Base-by-base conservation (phyloP, 768 basidiomycete genomes). In the Collybia sp. region DNA sequence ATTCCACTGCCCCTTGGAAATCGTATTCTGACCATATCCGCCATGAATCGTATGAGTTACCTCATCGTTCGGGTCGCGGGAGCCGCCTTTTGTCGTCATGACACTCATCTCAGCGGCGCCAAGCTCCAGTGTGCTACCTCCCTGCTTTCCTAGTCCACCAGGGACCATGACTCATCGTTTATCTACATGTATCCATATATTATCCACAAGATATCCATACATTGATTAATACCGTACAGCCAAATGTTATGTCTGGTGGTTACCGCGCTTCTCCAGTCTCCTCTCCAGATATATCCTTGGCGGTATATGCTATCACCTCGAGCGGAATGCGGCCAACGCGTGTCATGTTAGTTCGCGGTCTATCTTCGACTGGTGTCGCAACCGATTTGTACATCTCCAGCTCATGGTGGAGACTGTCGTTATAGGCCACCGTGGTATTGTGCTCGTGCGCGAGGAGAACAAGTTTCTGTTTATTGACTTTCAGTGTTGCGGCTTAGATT, bases 371-470 rank as follows among this genome's bases (percentile, higher is more conserved):
- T 0, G 76, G 73, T 12, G 79, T 66, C 54, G 68, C 63, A 25
- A 79, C 73, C 12, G 82, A 82, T 48, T 73, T 82, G 62, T 83
- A 85, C 71, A 80, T 66, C 32, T 73, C 72, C 3, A 85, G 61
- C 54, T 84, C 83, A 35, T 72, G 65, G 36, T 63, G 63, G 2
- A 85, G 63, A n/a, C 71, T 72, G 1, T 67, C 66, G 37, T 77
- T 79, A 6, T 69, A 58, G 2, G 63, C 61, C 5, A 52, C 53
- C n/a, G 69, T 54, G n/a, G 62, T 57, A 43, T 83, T 80, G 10
- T 72, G 72, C 41, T 80, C 79, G 15, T 69, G 70, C 20, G 59
- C 65, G 42, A 75, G 63, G 51, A 67, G 53, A 4, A 72, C 68
- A 25, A 82, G 64, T 69, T 72, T 73, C 81, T 83, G 54, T 34